Conservation (phyloP, 2,329 filamentous ascomycete genomes). For the Scopulariopsis brevicaulis region DNA sequence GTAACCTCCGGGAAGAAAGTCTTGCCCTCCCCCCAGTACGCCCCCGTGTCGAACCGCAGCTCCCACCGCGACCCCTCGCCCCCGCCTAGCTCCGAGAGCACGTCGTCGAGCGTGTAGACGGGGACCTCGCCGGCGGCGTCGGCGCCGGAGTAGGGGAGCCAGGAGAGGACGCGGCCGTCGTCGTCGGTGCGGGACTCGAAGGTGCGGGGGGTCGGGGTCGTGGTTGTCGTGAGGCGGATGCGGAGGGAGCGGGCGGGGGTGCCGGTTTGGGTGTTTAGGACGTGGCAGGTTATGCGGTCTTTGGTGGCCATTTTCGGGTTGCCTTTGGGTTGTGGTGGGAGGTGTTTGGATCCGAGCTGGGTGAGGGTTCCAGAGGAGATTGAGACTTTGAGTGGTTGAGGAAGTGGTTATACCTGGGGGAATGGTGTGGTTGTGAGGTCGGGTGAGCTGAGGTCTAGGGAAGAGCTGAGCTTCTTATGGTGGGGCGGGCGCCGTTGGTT, state of each 20-base stretch:
- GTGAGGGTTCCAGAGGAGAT: neutral
- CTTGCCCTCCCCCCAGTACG: constrained; percentile 49
- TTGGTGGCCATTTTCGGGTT: constrained; percentile 18
- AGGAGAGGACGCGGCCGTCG: constrained; percentile 63
- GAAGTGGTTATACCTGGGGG: too few relatives aligned
- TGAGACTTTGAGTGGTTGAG: too few relatives aligned
- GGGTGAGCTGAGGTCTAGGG: too few relatives aligned
- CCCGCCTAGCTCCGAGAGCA: constrained; percentile 28
- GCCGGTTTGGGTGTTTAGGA: constrained; percentile 72
- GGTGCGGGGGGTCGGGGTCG: constrained; percentile 20
- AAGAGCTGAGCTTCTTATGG: neutral
- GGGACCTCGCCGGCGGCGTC: constrained; percentile 42
- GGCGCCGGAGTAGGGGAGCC: constrained; percentile 47
- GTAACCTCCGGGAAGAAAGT: constrained; percentile 51
- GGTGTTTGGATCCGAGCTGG: neutral
- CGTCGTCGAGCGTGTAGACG: constrained; percentile 45
- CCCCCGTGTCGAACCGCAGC: constrained; percentile 60
- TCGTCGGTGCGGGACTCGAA: constrained; percentile 62
- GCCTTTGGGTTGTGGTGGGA: neutral
- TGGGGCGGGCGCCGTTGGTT: neutral
- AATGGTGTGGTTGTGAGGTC: too few relatives aligned
- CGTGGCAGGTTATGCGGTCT: constrained; percentile 73
- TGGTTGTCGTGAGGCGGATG: constrained; percentile 32
- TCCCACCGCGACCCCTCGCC: constrained; percentile 48
- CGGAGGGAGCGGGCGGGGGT: constrained; percentile 54